Conservation (phyloP, 805 yeast species). For the Jamesozyma piceae region DNA sequence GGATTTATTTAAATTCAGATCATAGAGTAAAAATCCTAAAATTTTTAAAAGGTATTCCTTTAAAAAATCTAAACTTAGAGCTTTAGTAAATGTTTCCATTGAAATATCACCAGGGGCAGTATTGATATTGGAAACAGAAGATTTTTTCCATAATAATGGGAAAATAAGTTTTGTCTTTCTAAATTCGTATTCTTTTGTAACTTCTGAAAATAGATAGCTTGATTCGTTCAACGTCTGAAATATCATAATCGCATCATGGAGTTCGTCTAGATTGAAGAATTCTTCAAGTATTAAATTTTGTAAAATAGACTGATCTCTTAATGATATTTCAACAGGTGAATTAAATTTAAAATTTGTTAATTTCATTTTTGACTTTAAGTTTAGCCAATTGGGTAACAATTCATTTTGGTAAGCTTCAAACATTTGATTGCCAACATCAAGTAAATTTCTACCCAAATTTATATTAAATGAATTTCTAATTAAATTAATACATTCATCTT, state of each 20-base stretch:
- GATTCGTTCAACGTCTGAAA: constrained; percentile 63
- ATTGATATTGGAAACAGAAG: constrained; percentile 10
- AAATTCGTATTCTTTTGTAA: constrained; percentile 60
- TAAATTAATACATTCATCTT: constrained; percentile 61
- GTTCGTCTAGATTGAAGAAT: constrained; percentile 54
- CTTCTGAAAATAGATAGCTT: constrained; percentile 50
- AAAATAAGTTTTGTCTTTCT: constrained; percentile 64
- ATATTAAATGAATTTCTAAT: constrained; percentile 56
- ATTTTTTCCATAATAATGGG: constrained; percentile 44
- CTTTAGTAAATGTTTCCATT: constrained; percentile 25
- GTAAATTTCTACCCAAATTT: constrained; percentile 52
- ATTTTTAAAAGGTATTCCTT: constrained; percentile 51
- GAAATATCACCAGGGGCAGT: constrained; percentile 19
- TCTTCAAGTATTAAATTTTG: constrained; percentile 28
- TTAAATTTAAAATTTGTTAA: constrained; percentile 53
- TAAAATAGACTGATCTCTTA: constrained; percentile 50
- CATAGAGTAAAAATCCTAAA: constrained; percentile 69
- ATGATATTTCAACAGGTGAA: constrained; percentile 74
- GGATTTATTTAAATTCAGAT: constrained; percentile 53
- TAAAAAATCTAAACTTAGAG: constrained; percentile 24
- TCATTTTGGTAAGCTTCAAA: constrained; percentile 47
- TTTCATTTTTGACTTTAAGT: constrained; percentile 48
- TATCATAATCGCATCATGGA: constrained; percentile 76
- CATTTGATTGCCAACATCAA: constrained; percentile 32
- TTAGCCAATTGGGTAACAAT: constrained; percentile 46